Evolutionary conservation across 2,329 filamentous ascomycete species (phyloP).

Genomic region (Elsinoe necatrix): DNA sequence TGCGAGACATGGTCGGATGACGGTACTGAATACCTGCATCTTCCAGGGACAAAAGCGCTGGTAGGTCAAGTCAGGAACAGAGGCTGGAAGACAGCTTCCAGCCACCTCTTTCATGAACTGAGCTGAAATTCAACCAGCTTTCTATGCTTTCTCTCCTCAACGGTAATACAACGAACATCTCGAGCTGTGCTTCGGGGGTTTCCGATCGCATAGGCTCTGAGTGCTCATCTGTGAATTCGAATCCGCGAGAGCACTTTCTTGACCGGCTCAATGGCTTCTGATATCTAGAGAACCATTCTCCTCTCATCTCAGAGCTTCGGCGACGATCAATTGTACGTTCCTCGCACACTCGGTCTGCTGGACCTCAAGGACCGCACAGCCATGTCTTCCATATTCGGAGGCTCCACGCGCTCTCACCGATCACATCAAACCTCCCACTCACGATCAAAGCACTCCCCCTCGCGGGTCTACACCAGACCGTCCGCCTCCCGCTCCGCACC

Average conservation of each 20-base stretch:
- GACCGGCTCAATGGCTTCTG: background rate
- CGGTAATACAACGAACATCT: conserved; percentile 1
- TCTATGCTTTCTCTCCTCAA: background rate
- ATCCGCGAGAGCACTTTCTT: background rate
- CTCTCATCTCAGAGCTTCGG: no score
- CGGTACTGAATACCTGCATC: no score
- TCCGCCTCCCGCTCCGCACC: conserved; percentile 15
- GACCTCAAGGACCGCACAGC: background rate
- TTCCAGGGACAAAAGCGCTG: no score
- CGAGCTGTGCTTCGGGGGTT: no score
- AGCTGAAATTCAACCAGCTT: background rate
- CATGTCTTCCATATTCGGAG: conserved; percentile 14
- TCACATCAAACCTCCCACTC: conserved; percentile 5
- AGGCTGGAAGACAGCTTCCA: conserved; percentile 3
- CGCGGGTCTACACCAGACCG: conserved; percentile 12
- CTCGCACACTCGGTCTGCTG: no score
- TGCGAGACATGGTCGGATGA: no score
- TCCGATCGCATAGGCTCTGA: no score
- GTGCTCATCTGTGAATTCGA: background rate
- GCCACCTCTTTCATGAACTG: background rate
- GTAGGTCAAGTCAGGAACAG: conserved; percentile 4
- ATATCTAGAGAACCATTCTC: background rate
- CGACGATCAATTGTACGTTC: no score
- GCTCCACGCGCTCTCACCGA: background rate
- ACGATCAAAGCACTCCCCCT: conserved; percentile 1